A percentile compares a stretch with the other conserved stretches of the same genome.
These are phyloP conservation scores for Fusarium sp. DNA, from an alignment of 2,329 filamentous ascomycete species.

Conservation along the genomic window DNA sequence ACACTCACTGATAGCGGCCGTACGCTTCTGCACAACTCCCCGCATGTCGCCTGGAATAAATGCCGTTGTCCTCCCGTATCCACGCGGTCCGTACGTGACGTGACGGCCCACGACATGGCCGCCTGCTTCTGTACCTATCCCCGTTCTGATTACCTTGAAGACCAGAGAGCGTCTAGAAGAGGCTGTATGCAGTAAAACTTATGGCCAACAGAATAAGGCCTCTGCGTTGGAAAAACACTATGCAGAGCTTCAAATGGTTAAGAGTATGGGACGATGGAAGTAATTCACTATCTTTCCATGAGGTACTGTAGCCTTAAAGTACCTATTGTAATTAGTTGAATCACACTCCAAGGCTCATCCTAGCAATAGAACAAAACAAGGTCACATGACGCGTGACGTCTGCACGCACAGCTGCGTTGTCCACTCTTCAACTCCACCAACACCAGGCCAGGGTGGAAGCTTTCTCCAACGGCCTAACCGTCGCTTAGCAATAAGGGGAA, in stretches of 20 bases:
- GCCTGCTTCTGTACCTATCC: no score
- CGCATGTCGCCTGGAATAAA: conserved; percentile 23
- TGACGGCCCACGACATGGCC: conserved; percentile 20
- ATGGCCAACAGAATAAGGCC: no score
- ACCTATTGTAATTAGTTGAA: not conserved
- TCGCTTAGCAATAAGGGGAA: not conserved
- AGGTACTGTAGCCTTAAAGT: no score
- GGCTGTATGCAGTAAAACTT: no score
- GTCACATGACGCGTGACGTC: conserved; percentile 47
- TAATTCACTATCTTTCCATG: no score
- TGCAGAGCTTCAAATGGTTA: no score
- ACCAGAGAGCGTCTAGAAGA: no score
- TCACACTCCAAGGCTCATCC: conserved; percentile 14
- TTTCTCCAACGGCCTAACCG: not conserved
- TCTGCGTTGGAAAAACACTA: no score
- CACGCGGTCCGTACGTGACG: conserved; percentile 21
- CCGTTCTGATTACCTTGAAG: no score
- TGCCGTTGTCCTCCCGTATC: conserved; percentile 35
- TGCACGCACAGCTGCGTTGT: conserved; percentile 45
- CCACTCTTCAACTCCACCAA: conserved; percentile 41
- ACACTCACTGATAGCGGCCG: not conserved
- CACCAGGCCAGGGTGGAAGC: conserved; percentile 26
- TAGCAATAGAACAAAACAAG: not conserved
- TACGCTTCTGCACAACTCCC: not conserved
- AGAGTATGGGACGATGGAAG: no score